Evolutionary conservation across 768 basidiomycete genomes (phyloP).

Genomic region (Grammothele lineata): DNA sequence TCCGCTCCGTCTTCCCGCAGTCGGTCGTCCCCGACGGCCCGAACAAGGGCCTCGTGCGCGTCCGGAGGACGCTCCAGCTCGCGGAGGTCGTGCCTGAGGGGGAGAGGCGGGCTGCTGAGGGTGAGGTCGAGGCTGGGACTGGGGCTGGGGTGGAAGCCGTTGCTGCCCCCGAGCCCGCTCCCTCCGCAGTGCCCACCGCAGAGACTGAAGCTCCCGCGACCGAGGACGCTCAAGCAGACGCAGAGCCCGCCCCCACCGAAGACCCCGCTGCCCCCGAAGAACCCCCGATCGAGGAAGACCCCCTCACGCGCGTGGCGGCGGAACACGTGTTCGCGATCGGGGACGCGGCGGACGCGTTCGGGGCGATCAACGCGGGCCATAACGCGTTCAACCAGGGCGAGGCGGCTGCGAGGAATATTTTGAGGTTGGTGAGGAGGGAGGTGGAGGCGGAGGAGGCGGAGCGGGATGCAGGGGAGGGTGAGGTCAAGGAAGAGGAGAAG

Average conservation of each 20-base stretch:
- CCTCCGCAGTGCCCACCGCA: too few relatives aligned
- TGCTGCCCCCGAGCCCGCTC: too few relatives aligned
- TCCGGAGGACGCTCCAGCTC: constrained; percentile 51
- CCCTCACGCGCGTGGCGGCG: constrained; percentile 32
- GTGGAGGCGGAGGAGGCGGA: constrained; percentile 11
- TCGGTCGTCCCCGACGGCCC: constrained; percentile 31
- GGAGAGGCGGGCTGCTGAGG: not conserved
- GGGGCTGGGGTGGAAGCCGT: too few relatives aligned
- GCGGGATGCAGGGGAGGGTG: not conserved
- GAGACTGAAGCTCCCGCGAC: too few relatives aligned
- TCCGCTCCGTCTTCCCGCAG: constrained; percentile 26
- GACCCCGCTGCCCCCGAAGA: too few relatives aligned
- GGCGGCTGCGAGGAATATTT: constrained; percentile 52
- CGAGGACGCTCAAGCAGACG: constrained; percentile 10
- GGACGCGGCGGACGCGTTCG: constrained; percentile 61
- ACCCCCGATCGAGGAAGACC: too few relatives aligned
- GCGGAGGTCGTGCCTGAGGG: constrained; percentile 14
- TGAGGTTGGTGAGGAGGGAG: constrained; percentile 38
- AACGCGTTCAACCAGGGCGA: constrained; percentile 50
- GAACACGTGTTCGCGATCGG: constrained; percentile 59
- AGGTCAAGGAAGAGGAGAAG: too few relatives aligned
- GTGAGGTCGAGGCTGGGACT: too few relatives aligned
- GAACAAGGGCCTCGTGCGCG: constrained; percentile 37
- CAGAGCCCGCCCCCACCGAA: constrained; percentile 4
- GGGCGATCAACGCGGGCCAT: constrained; percentile 58